Evolutionary conservation across 2,329 filamentous ascomycete genomes (phyloP).

Genomic region (Boeremia lycopersici): DNA sequence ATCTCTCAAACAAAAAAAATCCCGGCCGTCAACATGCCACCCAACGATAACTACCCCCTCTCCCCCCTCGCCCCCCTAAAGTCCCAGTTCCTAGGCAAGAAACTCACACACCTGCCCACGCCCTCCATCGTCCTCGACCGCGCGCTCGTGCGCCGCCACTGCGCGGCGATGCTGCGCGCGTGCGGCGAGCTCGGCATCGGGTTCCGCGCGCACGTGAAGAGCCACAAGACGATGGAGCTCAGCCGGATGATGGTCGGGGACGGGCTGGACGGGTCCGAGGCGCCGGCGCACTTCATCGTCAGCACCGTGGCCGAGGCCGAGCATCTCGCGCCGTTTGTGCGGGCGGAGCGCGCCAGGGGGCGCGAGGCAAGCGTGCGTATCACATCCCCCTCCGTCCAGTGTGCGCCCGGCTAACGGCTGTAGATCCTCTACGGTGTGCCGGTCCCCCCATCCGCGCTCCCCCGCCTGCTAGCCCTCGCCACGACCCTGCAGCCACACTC

Average conservation of each 20-base stretch:
- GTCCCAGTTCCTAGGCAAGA: constrained; percentile 62
- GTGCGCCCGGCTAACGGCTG: too few relatives aligned
- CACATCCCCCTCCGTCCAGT: too few relatives aligned
- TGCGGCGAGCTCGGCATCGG: constrained; percentile 63
- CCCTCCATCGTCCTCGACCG: constrained; percentile 73
- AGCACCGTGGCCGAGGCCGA: constrained; percentile 80
- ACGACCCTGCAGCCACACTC: constrained; percentile 58
- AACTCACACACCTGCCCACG: constrained; percentile 64
- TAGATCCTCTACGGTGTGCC: constrained; percentile 76
- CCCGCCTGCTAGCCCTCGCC: constrained; percentile 65
- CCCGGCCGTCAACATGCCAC: too few relatives aligned
- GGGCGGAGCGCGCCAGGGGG: constrained; percentile 61
- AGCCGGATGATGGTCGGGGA: constrained; percentile 71
- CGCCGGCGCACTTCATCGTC: constrained; percentile 64
- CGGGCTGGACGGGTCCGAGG: constrained; percentile 37
- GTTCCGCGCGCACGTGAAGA: constrained; percentile 82
- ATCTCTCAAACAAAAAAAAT: too few relatives aligned
- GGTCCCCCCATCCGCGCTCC: constrained; percentile 64
- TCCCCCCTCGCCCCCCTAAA: constrained; percentile 15
- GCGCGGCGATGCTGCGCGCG: constrained; percentile 71
- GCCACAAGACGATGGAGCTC: constrained; percentile 77
- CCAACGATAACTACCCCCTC: constrained; percentile 21
- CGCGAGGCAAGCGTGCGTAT: constrained; percentile 64
- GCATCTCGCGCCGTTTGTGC: constrained; percentile 65
- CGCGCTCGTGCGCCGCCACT: constrained; percentile 70